Percentiles rank a stretch among this genome's conserved stretches.
phyloP scores from a whole-genome alignment of 306 rosid genomes.

The Luffa acutangula region DNA sequence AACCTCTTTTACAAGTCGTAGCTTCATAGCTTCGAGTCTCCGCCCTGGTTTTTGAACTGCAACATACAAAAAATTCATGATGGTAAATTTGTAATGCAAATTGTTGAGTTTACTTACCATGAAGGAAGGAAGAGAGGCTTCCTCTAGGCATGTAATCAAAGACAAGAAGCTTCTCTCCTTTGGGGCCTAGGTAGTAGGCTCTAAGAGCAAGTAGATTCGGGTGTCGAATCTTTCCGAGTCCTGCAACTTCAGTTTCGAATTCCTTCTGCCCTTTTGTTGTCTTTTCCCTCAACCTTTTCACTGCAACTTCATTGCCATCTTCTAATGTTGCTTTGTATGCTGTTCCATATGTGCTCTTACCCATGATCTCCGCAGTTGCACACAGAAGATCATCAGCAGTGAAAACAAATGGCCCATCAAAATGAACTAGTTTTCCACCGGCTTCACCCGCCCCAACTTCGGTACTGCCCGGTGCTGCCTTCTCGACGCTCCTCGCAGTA shows the following conservation, averaged over 20 bases:
- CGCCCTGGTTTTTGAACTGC: neutral
- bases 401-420: constrained; percentile 83
- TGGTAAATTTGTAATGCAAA: neutral
- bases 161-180: constrained; percentile 84
- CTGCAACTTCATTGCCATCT: constrained; percentile 78
- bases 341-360: constrained; percentile 80
- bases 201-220: constrained; percentile 66
- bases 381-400: constrained; percentile 85
- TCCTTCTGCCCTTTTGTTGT: constrained; percentile 75
- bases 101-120: constrained; percentile 41
- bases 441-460: constrained; percentile 63
- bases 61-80: neutral
- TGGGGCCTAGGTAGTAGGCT: constrained; percentile 73
- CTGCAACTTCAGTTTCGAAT: constrained; percentile 69
- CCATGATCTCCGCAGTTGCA: constrained; percentile 93
- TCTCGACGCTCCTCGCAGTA: constrained; percentile 29
- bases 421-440: constrained; percentile 67
- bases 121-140: constrained; percentile 81
- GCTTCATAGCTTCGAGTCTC: neutral
- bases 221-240: constrained; percentile 70
- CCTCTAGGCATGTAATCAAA: constrained; percentile 82
- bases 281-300: constrained; percentile 84
- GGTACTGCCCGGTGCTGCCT: constrained; percentile 28
- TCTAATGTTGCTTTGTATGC: constrained; percentile 83
- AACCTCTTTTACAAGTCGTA: neutral